Evolutionary conservation across 2,329 filamentous ascomycete species (phyloP).

Genomic region (Chaetomiaceae sp.): DNA sequence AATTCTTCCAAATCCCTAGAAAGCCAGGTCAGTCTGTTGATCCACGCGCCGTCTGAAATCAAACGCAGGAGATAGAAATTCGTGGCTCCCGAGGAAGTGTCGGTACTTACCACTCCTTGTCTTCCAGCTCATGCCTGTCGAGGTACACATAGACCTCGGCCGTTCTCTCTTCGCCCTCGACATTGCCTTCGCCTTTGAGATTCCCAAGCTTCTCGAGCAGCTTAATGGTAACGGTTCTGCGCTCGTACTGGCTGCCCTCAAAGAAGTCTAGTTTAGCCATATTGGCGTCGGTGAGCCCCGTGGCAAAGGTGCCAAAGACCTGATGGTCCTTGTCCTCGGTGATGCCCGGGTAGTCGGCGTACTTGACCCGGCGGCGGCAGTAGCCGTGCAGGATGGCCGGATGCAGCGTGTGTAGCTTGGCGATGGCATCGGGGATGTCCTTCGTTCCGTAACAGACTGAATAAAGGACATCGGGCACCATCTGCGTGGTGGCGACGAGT

Average conservation of each 20-base stretch:
- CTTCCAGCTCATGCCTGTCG: constrained; percentile 53
- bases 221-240: constrained; percentile 52
- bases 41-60: background rate
- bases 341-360: constrained; percentile 79
- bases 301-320: constrained; percentile 72
- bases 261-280: constrained; percentile 73
- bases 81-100: background rate
- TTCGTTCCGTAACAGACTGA: constrained; percentile 69
- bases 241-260: constrained; percentile 71
- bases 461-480: constrained; percentile 84
- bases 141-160: constrained; percentile 65
- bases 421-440: constrained; percentile 44
- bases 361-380: constrained; percentile 63
- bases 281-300: constrained; percentile 73
- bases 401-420: constrained; percentile 57
- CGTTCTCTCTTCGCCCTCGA: constrained; percentile 44
- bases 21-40: background rate
- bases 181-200: constrained; percentile 38
- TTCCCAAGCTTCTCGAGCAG: constrained; percentile 39
- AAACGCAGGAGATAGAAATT: background rate
- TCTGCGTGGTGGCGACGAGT: too few species aligned
- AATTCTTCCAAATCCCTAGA: constrained; percentile 75
- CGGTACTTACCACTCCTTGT: constrained; percentile 56
- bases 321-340: constrained; percentile 49
- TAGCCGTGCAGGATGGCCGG: constrained; percentile 73